Evolutionary conservation across 1,139 yeast species (phyloP).

Genomic region (Yamadazyma trypodendri): DNA sequence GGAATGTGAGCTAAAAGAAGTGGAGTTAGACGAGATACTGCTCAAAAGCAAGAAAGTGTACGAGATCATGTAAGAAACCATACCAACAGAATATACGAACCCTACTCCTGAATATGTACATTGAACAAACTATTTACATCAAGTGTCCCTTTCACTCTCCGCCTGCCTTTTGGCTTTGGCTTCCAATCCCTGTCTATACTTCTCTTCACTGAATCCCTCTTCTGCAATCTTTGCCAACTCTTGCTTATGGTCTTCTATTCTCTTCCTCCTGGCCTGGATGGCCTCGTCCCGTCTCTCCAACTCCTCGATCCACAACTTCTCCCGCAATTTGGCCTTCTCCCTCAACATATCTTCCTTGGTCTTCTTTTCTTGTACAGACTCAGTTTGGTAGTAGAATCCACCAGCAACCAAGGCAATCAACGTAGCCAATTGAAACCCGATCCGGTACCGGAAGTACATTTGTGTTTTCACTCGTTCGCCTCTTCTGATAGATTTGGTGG

Average conservation of each 20-base stretch:
- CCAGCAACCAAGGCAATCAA: constrained; percentile 81
- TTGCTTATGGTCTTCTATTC: constrained; percentile 37
- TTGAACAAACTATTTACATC: too few relatives aligned
- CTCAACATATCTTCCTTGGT: constrained; percentile 60
- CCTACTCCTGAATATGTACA: too few relatives aligned
- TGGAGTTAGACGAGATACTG: not conserved
- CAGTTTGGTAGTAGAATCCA: constrained; percentile 59
- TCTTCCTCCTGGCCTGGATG: constrained; percentile 60
- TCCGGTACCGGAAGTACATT: constrained; percentile 86
- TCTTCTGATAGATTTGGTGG: constrained; percentile 69
- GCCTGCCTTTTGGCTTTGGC: constrained; percentile 3
- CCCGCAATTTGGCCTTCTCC: constrained; percentile 82
- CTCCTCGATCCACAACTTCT: constrained; percentile 86
- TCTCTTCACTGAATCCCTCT: constrained; percentile 37
- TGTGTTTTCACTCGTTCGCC: constrained; percentile 81
- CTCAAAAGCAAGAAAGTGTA: not conserved
- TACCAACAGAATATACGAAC: too few relatives aligned
- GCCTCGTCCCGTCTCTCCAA: constrained; percentile 77
- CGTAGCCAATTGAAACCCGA: constrained; percentile 81
- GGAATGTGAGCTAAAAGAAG: constrained; percentile 2
- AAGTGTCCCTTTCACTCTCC: not conserved
- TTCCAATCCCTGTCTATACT: constrained; percentile 10
- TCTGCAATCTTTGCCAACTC: constrained; percentile 41
- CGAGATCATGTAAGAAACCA: constrained; percentile 1
- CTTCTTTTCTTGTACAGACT: constrained; percentile 39